These are phyloP conservation scores for Uncinocarpus reesii DNA, from an alignment of 2,329 filamentous ascomycete genomes.

Conservation along the genomic window DNA sequence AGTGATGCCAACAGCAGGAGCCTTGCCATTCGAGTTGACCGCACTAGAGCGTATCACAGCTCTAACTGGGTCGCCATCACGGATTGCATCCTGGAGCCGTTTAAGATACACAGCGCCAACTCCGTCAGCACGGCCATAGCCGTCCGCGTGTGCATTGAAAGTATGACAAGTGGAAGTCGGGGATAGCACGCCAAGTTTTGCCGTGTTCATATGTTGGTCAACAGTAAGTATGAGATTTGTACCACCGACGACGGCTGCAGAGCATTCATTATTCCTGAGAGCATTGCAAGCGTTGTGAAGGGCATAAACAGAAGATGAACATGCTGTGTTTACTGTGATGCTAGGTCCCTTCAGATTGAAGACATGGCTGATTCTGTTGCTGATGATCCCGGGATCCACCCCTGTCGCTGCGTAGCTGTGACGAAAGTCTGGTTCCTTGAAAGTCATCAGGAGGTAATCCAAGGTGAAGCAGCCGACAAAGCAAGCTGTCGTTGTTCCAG, in stretches of 20 bases:
- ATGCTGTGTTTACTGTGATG: conserved; percentile 18
- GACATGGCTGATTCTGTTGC: conserved; percentile 15
- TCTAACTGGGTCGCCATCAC: conserved; percentile 35
- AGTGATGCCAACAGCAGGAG: conserved; percentile 29
- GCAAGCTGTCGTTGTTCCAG: conserved; percentile 27
- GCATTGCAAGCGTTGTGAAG: conserved; percentile 17
- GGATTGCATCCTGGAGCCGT: conserved; percentile 30
- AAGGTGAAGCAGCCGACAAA: conserved; percentile 24
- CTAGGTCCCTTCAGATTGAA: conserved; percentile 16
- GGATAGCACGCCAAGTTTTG: conserved; percentile 19
- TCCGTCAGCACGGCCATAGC: conserved; percentile 40
- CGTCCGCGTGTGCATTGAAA: conserved; percentile 32
- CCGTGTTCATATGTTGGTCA: conserved; percentile 9
- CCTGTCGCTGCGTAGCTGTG: conserved; percentile 17
- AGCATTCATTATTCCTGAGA: conserved; percentile 14
- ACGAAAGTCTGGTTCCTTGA: conserved; percentile 10
- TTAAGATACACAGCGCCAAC: conserved; percentile 33
- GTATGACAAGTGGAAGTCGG: conserved; percentile 20
- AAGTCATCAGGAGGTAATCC: conserved; percentile 25
- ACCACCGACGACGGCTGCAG: conserved; percentile 18
- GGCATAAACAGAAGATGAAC: conserved; percentile 15
- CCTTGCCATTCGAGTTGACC: conserved; percentile 36
- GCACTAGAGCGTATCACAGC: conserved; percentile 33
- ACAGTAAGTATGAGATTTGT: conserved; percentile 20
- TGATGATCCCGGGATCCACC: conserved; percentile 8